Percentiles rank a stretch among this genome's conserved stretches.
Conservation (phyloP, 2,329 filamentous ascomycete species). For the Tricladium varicosporioides region DNA sequence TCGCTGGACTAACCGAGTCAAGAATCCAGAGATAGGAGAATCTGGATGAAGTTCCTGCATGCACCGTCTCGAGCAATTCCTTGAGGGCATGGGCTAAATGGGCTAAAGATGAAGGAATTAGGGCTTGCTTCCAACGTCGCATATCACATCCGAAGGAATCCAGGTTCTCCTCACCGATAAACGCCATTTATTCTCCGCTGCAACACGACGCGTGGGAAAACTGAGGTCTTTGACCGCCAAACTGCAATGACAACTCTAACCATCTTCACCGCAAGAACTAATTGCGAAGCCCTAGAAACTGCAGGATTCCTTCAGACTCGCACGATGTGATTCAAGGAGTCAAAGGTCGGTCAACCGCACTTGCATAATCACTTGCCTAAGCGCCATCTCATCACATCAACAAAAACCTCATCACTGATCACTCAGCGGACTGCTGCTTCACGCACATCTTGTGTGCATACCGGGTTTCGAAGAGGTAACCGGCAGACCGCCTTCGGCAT, state of each 20-base stretch:
- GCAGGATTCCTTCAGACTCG: neutral
- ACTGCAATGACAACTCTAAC: neutral
- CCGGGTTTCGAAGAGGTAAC: conserved; percentile 9
- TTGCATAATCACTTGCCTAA: conserved; percentile 26
- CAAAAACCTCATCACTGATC: neutral
- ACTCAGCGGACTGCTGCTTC: neutral
- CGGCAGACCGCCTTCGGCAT: conserved; percentile 21
- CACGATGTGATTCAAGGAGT: conserved; percentile 1
- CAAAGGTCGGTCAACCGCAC: conserved; percentile 11
- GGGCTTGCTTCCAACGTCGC: neutral
- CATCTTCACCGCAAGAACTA: neutral
- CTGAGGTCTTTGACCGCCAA: neutral
- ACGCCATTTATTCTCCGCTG: neutral
- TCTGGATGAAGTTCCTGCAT: neutral
- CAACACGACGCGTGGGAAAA: neutral
- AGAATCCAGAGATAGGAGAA: neutral
- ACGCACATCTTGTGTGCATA: conserved; percentile 6
- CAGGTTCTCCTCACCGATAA: neutral
- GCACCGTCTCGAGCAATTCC: neutral
- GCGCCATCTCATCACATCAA: conserved; percentile 24
- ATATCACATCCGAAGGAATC: too few species aligned
- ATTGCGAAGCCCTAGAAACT: neutral
- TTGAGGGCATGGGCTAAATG: neutral
- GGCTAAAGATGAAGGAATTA: neutral
- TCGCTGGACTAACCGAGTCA: neutral